Evolutionary conservation across 345 rosid species (phyloP), one percentile per base, ranked within the genome.

Genomic region (Conringia planisiliqua): DNA sequence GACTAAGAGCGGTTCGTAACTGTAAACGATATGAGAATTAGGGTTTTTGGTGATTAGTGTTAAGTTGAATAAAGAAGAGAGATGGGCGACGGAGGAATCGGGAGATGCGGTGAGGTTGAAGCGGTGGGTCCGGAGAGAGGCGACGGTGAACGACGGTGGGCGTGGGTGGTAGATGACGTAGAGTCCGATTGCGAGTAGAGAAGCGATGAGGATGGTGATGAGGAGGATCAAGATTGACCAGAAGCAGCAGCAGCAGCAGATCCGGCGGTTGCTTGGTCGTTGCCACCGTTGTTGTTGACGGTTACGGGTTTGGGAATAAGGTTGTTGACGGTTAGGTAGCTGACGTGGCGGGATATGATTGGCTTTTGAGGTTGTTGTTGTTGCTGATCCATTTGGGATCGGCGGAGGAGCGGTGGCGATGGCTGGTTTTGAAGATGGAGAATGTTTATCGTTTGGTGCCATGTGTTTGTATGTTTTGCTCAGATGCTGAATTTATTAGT

Each of bases 231-330:
- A 85, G 39, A 88, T 66, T 9, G 82, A 64, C 97, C 97, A 92
- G 81, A 90, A 89, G 82, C 88, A 88, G 74, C 81, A 87, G 73
- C 97, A 85, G 74, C 93, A 92, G 82, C 92, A 85, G 65, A 82
- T 74, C 81, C 82, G 83, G 44, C 93, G 79, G 36, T 82, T 79
- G 26, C 82, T 86, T 27, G 92, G 82, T 20, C 84, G 83, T 62
- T 72, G 51, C 62, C 76, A 66, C 22, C 78, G 81, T 50, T 84
- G 85, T 8, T 74, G 85, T 36, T 54, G 35, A 0, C 78, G 72
- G 71, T 77, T 78, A 65, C 83, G 83, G 10, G 78, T 83, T 8
- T 83, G 81, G 16, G 83, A 81, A 76, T 80, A 85, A 1, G 87
- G 90, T 0, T 44, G 87, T 13, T 54, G 59, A 6, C 88, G 90